Conservation (phyloP, 768 basidiomycete genomes). For the Leucosporidium yakuticum region DNA sequence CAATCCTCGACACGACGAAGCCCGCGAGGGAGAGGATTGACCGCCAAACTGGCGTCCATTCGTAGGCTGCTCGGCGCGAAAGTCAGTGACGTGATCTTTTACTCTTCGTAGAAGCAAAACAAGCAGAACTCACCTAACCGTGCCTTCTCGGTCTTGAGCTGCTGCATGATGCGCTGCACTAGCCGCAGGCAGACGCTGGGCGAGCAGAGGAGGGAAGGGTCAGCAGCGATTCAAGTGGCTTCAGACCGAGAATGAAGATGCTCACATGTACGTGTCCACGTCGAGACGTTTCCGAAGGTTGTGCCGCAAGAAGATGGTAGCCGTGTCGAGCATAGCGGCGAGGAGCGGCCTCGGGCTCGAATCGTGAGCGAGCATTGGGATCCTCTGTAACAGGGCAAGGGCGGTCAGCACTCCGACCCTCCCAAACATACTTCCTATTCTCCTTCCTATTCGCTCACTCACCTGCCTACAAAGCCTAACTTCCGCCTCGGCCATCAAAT, state of each 20-base stretch:
- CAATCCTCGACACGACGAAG: slow-evolving; percentile 17
- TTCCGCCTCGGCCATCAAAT: not conserved
- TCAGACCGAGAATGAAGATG: no score
- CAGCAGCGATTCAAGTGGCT: not conserved
- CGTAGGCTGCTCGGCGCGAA: slow-evolving; percentile 5
- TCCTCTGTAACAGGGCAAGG: not conserved
- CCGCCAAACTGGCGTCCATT: slow-evolving; percentile 31
- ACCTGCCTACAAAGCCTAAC: slow-evolving; percentile 26
- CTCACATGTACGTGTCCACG: slow-evolving; percentile 31
- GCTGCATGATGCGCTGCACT: slow-evolving; percentile 27
- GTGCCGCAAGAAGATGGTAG: slow-evolving; percentile 25
- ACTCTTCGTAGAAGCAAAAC: no score
- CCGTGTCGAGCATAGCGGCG: slow-evolving; percentile 24
- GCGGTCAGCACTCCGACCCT: not conserved
- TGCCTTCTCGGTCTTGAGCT: slow-evolving; percentile 25
- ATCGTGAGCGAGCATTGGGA: slow-evolving; percentile 3
- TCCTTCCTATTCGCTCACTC: not conserved
- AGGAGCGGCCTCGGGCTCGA: not conserved
- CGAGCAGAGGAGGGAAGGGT: no score
- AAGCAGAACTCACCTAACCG: slow-evolving; percentile 5
- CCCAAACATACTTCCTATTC: no score
- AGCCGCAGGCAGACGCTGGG: slow-evolving; percentile 20
- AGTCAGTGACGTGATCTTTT: not conserved
- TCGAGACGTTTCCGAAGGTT: slow-evolving; percentile 27
- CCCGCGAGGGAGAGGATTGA: slow-evolving; percentile 24